Base-by-base conservation (phyloP, 805 yeast species). In the Yarrowia bubula region DNA sequence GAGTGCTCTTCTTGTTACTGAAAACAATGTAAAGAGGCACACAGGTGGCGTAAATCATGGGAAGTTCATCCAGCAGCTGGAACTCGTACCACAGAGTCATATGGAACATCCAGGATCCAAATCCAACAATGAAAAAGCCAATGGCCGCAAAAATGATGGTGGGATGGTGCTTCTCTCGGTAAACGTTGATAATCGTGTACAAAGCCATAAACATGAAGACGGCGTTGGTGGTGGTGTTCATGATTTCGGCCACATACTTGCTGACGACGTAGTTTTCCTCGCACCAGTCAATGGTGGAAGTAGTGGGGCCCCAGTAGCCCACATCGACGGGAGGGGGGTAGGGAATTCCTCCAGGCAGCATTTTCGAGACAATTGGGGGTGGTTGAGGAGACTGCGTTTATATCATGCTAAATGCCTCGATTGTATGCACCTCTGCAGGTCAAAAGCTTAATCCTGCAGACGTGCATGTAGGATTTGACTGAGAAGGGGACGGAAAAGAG, bases 221-320 rank as follows among this genome's bases (percentile, higher is more conserved):
- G 1, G 81, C 76, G 69, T 95, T 95, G 47, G 99, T 91, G 32
- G 86, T 71, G 2, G 98, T 90, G 73, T 95, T 95, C 66, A 93
- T 82, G 65, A 90, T 88, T 75, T 95, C 99, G 4, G 98, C 98
- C 63, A 95, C 81, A 72, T 89, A 95, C 11, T 83, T 83, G 11
- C 93, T 83, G 1, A 92, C 89, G 10, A 92, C 93, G 74, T 93
- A 93, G 78, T 93, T 93, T 75, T 95, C 98, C 73, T 93, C 99
- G 77, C 99, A 93, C 98, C 98, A 93, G 73, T 93, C 99, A 42
- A 95, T 95, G n/a, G 98, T 92, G 42, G 97, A 84, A 0, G 98
- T 92, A 2, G 78, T 72, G 14, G 57, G 46, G 41, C 65, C 65
- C 65, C 65, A 61, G 57, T 28, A 61, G 39, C 65, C 65, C 17